Percentiles rank a stretch among this genome's conserved stretches.
phyloP scores from a whole-genome alignment of 2,329 filamentous ascomycete species.

The Fusarium sp. region DNA sequence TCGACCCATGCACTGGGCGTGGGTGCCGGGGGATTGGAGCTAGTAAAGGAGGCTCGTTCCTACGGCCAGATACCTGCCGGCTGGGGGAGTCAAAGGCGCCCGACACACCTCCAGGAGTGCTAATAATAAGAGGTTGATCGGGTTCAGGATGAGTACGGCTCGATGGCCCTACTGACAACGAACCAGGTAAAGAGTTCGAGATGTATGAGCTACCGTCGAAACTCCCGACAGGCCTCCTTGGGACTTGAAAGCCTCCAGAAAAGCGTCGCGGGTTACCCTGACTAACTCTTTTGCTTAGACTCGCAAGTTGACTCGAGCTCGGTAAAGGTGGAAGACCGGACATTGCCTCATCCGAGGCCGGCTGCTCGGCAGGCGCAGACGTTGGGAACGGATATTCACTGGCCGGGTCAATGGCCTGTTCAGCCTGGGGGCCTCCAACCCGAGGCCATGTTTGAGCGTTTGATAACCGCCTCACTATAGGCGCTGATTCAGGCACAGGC shows the following conservation, averaged over 20 bases:
- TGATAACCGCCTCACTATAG: constrained; percentile 49
- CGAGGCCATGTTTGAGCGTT: constrained; percentile 63
- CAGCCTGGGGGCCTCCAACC: constrained; percentile 45
- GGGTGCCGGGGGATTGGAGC: constrained; percentile 67
- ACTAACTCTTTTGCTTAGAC: constrained; percentile 55
- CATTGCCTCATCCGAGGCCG: constrained; percentile 51
- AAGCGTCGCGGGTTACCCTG: constrained; percentile 57
- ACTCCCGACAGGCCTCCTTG: constrained; percentile 57
- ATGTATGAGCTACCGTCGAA: constrained; percentile 45
- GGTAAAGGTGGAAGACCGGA: constrained; percentile 56
- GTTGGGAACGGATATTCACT: constrained; percentile 59
- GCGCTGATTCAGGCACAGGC: constrained; percentile 26
- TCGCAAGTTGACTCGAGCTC: constrained; percentile 56
- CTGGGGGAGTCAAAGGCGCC: constrained; percentile 65
- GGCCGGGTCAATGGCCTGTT: constrained; percentile 35
- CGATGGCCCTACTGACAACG: constrained; percentile 31
- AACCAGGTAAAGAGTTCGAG: constrained; percentile 37
- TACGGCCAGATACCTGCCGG: constrained; percentile 50
- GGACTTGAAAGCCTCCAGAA: constrained; percentile 58
- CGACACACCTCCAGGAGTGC: constrained; percentile 67
- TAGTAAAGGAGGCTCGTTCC: constrained; percentile 61
- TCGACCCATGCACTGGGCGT: constrained; percentile 52
- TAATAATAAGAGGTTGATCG: constrained; percentile 71
- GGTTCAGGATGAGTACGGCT: constrained; percentile 45
- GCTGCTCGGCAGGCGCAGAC: constrained; percentile 47